These are phyloP conservation scores for Teunomyces tritomae DNA, from an alignment of 805 yeast species.

Conservation along the genomic window DNA sequence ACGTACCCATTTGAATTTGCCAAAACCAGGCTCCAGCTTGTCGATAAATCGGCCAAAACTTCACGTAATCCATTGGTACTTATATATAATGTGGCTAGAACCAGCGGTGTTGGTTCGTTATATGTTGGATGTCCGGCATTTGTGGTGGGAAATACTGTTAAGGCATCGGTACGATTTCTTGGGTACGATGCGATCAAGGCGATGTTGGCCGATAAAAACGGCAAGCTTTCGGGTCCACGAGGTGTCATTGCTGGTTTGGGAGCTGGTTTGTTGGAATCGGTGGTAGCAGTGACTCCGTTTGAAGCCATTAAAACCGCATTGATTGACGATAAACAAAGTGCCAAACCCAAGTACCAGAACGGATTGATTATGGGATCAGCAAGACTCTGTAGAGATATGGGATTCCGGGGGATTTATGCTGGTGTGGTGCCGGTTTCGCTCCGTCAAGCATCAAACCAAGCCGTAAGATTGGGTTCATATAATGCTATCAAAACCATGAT, in stretches of 20 bases:
- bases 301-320: slow-evolving; percentile 95
- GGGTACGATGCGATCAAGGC: slow-evolving; percentile 89
- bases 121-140: slow-evolving; percentile 97
- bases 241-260: slow-evolving; percentile 98
- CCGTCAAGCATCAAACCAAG: slow-evolving; percentile 95
- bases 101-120: slow-evolving; percentile 75
- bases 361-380: slow-evolving; percentile 63
- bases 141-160: slow-evolving; percentile 92
- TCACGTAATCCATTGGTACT: slow-evolving; percentile 84
- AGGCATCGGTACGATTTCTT: slow-evolving; percentile 91
- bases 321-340: slow-evolving; percentile 85
- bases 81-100: slow-evolving; percentile 68
- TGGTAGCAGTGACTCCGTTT: slow-evolving; percentile 93
- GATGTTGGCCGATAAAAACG: slow-evolving; percentile 74
- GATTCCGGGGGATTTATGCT: slow-evolving; percentile 78
- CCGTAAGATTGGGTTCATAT: slow-evolving; percentile 91
- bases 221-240: slow-evolving; percentile 82
- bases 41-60: slow-evolving; percentile 58
- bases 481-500: slow-evolving; percentile 78
- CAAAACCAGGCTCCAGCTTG: slow-evolving; percentile 85
- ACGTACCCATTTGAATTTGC: slow-evolving; percentile 98
- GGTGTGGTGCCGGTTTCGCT: slow-evolving; percentile 91
- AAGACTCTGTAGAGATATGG: slow-evolving; percentile 69
- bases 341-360: slow-evolving; percentile 72
- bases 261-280: slow-evolving; percentile 90